Base-by-base conservation (phyloP, 78 protist species). In the Goniomonas avonlea region DNA sequence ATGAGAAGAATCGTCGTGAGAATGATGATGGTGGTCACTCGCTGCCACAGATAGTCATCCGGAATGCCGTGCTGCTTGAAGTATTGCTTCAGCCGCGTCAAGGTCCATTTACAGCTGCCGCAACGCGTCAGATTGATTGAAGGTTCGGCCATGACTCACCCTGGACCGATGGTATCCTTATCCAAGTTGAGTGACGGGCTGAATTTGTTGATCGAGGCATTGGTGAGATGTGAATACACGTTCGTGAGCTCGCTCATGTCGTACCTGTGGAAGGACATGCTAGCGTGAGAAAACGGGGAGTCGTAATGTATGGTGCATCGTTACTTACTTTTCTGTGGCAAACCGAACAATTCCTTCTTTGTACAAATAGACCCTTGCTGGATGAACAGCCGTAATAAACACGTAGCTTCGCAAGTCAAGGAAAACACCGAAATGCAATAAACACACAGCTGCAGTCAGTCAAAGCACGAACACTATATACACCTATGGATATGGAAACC, bases 91-190 rank as follows among this genome's bases (percentile, higher is more conserved):
- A 45, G 25, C 25, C 50, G 25, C 25, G 25, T 8, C 50, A 45
- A 8, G 50, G 25, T 13, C 8, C 71, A 37, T 9, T 9, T 43
- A 15, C 47, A 63, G 43, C 71, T 38, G 15, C 45, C 18, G 11
- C 17, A 63, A 18, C 17, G 71, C n/a, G n/a, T n/a, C n/a, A n/a
- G n/a, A n/a, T n/a, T n/a, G n/a, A n/a, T n/a, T n/a, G n/a, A n/a
- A n/a, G n/a, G n/a, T n/a, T n/a, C n/a, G n/a, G n/a, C n/a, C n/a
- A 21, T 43, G 47, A 63, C 71, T 63, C 71, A 35, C 37, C 71
- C 71, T 23, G 71, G 27, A 7, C 71, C 71, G 15, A 63, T 43
- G 4, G 71, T 63, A 18, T 63, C 71, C 43, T 63, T 63, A 43
- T 63, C 29, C 38, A 20, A 20, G 45, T 9, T 11, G 45, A 63